Conservation (phyloP, 179 eudicot species). For the Silene vulgaris region DNA sequence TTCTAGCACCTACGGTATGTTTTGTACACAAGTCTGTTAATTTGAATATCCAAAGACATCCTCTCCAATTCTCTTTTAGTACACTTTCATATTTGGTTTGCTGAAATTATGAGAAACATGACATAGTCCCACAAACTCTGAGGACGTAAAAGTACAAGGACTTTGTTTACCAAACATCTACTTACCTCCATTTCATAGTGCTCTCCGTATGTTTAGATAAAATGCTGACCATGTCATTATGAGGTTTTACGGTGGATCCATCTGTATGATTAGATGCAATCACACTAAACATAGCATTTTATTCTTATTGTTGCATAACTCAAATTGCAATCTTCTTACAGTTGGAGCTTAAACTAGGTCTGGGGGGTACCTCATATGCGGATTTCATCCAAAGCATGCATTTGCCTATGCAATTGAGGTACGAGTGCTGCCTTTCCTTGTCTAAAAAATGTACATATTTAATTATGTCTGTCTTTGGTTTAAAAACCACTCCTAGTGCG, state of each 20-base stretch:
- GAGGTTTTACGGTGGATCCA: neutral
- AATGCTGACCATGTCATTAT: neutral
- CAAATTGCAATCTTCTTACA: constrained; percentile 21
- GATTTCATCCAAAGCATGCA: constrained; percentile 78
- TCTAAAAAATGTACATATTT: neutral
- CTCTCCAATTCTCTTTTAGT: neutral
- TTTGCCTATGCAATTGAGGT: constrained; percentile 92
- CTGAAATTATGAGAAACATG: neutral
- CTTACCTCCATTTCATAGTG: no score
- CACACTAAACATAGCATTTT: neutral
- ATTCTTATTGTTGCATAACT: neutral
- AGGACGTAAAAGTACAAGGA: no score
- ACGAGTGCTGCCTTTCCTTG: constrained; percentile 17
- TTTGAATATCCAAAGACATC: neutral
- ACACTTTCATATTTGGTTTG: neutral
- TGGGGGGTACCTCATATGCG: constrained; percentile 82
- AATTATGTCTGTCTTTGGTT: neutral
- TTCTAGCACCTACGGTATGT: constrained; percentile 78
- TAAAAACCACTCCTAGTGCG: neutral
- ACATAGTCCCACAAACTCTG: neutral
- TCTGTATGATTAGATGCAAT: neutral
- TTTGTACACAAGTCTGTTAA: constrained; percentile 15
- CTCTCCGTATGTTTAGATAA: no score
- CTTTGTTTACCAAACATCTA: no score
- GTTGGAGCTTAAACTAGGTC: constrained; percentile 86